Evolutionary conservation across 257 asterid genomes (phyloP).

Genomic region (Verbena officinalis): DNA sequence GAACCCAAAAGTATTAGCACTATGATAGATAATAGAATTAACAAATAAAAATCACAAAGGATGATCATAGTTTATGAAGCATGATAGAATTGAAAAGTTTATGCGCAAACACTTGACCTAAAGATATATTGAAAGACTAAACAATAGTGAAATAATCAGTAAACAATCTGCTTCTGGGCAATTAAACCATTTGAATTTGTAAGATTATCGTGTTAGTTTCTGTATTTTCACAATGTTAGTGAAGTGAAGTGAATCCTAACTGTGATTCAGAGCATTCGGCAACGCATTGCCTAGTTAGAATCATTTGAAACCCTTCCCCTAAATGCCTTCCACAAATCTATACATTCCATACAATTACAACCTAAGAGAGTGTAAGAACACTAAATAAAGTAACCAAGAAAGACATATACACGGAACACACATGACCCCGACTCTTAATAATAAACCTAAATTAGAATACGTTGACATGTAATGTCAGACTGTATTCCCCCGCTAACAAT

Average conservation of each 20-base stretch:
- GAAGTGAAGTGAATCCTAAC: not conserved
- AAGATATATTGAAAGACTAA: not conserved
- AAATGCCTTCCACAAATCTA: no score
- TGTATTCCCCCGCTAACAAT: not conserved
- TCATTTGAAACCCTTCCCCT: no score
- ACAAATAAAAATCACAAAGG: not conserved
- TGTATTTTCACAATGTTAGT: not conserved
- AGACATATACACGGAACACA: not conserved
- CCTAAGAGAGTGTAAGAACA: not conserved
- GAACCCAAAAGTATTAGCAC: conserved; percentile 32
- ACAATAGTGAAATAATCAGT: not conserved
- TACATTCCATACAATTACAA: no score
- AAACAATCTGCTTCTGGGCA: not conserved
- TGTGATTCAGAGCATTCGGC: not conserved
- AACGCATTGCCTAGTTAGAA: no score
- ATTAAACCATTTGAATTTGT: not conserved
- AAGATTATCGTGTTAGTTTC: not conserved
- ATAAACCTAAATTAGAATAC: not conserved
- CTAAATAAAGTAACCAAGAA: not conserved
- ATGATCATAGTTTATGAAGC: not conserved
- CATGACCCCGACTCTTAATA: not conserved
- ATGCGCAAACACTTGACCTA: not conserved
- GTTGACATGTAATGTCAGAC: not conserved
- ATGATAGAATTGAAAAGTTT: not conserved
- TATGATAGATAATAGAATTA: conserved; percentile 3